A percentile compares a stretch with the other conserved stretches of the same genome.
Conservation (phyloP, 371 early-diverging fungal species). For the Syncephalis fuscata region DNA sequence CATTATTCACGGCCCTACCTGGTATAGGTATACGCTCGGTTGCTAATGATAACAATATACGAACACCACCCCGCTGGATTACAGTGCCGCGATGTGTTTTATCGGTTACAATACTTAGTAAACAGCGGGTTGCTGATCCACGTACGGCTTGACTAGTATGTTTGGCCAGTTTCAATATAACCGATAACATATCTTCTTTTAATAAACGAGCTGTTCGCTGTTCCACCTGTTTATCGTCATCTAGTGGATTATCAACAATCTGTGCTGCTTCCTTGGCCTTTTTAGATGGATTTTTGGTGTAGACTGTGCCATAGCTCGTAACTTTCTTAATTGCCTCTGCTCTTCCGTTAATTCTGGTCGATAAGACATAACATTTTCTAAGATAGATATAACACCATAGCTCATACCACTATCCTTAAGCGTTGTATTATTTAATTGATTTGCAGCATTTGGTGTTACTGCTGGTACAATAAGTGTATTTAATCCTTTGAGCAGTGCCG, state of each 20-base stretch:
- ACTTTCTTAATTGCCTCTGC: constrained; percentile 60
- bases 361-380: constrained; percentile 53
- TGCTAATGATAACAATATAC: constrained; percentile 32
- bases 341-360: constrained; percentile 49
- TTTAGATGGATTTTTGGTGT: constrained; percentile 9
- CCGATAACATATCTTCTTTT: constrained; percentile 33
- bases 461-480: too few species aligned
- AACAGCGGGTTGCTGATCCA: constrained; percentile 42
- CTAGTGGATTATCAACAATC: constrained; percentile 21
- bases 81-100: constrained; percentile 49
- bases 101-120: constrained; percentile 52
- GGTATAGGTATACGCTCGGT: constrained; percentile 3
- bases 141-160: constrained; percentile 33
- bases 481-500: constrained; percentile 30
- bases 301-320: constrained; percentile 44
- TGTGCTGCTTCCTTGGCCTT: constrained; percentile 5
- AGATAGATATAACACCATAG: constrained; percentile 52
- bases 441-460: too few species aligned
- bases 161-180: constrained; percentile 31
- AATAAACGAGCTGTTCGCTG: constrained; percentile 29
- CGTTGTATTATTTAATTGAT: constrained; percentile 8
- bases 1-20: background rate
- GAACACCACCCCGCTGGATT: constrained; percentile 71
- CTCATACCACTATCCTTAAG: constrained; percentile 20
- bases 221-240: constrained; percentile 40